phyloP scores from a whole-genome alignment of 164 flowering plant species.

The Stephania yunnanensis region DNA sequence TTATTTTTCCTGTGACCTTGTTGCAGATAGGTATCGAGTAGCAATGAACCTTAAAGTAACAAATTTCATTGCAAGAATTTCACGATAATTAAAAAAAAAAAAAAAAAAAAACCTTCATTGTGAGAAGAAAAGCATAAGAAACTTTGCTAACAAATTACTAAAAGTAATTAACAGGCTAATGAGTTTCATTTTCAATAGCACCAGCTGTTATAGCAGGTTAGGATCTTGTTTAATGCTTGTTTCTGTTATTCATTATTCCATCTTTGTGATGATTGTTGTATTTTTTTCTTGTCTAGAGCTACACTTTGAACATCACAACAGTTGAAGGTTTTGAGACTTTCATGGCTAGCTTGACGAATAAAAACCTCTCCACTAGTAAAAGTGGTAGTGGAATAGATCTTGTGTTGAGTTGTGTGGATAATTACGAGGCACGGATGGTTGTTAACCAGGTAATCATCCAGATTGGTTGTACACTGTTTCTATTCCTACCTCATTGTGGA shows the following conservation, averaged over 20 bases:
- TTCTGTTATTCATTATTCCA: not conserved
- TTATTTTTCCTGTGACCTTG: too few relatives aligned
- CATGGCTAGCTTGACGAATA: conserved; percentile 63
- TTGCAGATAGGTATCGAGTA: too few relatives aligned
- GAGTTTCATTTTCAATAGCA: too few relatives aligned
- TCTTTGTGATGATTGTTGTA: conserved; percentile 9
- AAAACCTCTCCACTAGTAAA: conserved; percentile 46
- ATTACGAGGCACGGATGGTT: conserved; percentile 99
- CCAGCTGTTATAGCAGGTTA: too few relatives aligned
- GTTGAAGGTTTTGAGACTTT: conserved; percentile 95
- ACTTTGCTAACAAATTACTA: too few relatives aligned
- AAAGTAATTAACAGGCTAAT: too few relatives aligned
- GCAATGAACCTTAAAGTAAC: too few relatives aligned
- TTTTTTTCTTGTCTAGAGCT: conserved; percentile 69
- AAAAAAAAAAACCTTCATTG: too few relatives aligned
- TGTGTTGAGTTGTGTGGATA: conserved; percentile 95
- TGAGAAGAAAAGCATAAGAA: too few relatives aligned
- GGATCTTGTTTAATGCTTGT: not conserved
- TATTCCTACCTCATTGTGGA: not conserved
- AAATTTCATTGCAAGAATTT: too few relatives aligned
- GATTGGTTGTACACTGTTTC: not conserved
- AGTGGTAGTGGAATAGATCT: conserved; percentile 84
- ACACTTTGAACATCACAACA: conserved; percentile 87
- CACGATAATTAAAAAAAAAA: too few relatives aligned
- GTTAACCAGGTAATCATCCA: conserved; percentile 76